phyloP scores from a whole-genome alignment of 805 yeast genomes.

The Metschnikowia hibisci region DNA sequence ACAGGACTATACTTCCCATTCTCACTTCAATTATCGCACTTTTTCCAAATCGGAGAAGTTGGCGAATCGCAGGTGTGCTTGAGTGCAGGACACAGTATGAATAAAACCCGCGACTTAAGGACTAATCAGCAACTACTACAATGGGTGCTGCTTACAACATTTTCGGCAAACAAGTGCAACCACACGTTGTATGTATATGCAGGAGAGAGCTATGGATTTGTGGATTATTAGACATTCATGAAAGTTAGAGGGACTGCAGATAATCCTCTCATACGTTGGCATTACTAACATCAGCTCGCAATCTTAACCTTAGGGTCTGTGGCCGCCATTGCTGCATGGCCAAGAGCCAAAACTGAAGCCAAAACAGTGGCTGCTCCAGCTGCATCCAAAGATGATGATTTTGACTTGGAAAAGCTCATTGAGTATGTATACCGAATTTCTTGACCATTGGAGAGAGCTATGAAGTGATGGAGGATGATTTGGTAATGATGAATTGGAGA shows the following conservation, averaged over 20 bases:
- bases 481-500: no score
- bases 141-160: constrained; percentile 43
- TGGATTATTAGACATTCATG: no score
- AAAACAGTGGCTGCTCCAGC: constrained; percentile 21
- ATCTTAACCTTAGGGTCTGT: constrained; percentile 39
- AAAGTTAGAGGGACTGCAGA: no score
- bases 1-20: no score
- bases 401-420: constrained; percentile 41
- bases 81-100: neutral
- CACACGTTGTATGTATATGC: constrained; percentile 37
- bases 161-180: constrained; percentile 43
- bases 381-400: constrained; percentile 35
- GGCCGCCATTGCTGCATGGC: constrained; percentile 36
- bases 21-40: no score
- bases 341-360: constrained; percentile 26
- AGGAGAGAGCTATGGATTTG: no score
- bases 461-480: no score
- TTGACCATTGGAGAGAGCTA: no score
- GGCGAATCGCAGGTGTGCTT: neutral
- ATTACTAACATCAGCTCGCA: constrained; percentile 33
- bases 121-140: constrained; percentile 5
- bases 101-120: neutral
- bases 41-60: no score
- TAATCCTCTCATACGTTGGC: no score
- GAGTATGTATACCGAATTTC: no score